Evolutionary conservation across 2,329 filamentous ascomycete genomes (phyloP).

Genomic region (Arachnopeziza araneosa): DNA sequence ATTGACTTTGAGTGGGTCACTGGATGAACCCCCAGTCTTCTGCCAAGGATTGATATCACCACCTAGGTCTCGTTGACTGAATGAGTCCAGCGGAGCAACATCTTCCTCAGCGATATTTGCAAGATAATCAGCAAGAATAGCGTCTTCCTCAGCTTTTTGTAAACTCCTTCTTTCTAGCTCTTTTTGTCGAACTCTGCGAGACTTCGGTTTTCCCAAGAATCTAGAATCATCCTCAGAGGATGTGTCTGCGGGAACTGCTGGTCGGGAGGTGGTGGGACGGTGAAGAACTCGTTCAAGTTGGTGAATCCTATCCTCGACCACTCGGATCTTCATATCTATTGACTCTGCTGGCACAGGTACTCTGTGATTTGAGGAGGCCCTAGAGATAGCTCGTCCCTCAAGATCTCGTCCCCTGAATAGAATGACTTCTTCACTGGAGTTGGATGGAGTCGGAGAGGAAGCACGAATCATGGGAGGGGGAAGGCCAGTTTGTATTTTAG

Average conservation of each 20-base stretch:
- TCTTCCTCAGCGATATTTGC: conserved; percentile 32
- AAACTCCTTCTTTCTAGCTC: neutral
- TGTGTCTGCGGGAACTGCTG: neutral
- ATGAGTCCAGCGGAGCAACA: conserved; percentile 6
- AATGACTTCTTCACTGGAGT: conserved; percentile 70
- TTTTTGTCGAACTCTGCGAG: neutral
- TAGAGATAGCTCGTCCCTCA: conserved; percentile 8
- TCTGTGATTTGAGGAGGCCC: neutral
- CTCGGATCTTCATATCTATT: conserved; percentile 25
- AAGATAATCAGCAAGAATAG: conserved; percentile 29
- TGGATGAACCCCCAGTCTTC: conserved; percentile 21
- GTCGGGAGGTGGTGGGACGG: neutral
- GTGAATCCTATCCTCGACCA: conserved; percentile 27
- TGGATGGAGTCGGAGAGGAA: conserved; percentile 37
- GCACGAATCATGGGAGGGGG: conserved; percentile 27
- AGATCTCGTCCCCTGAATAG: conserved; percentile 53
- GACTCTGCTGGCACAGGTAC: neutral
- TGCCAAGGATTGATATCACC: conserved; percentile 35
- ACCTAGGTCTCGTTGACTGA: conserved; percentile 37
- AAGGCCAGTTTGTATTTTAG: conserved; percentile 27
- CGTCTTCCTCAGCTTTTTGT: conserved; percentile 11
- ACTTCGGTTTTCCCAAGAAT: conserved; percentile 1
- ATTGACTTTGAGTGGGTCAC: conserved; percentile 3
- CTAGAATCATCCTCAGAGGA: conserved; percentile 1
- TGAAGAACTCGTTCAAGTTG: conserved; percentile 25